A percentile compares a stretch with the other conserved stretches of the same genome.
Conservation (phyloP, 768 basidiomycete species). For the Tricholoma terreum region DNA sequence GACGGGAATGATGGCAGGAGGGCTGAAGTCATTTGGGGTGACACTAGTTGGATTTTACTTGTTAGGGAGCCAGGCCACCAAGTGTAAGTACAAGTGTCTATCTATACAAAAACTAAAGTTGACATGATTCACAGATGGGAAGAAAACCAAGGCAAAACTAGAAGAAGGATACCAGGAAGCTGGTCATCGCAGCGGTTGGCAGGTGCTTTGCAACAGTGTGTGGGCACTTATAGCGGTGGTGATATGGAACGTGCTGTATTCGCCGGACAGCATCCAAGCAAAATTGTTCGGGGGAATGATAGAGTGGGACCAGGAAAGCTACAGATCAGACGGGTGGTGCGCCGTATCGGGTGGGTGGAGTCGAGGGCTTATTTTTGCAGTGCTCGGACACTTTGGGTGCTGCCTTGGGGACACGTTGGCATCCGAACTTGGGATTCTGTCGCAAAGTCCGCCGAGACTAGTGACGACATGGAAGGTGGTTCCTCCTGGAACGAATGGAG, state of each 20-base stretch:
- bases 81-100: constrained; percentile 43
- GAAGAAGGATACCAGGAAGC: constrained; percentile 74
- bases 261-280: constrained; percentile 39
- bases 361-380: constrained; percentile 57
- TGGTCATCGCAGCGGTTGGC: constrained; percentile 75
- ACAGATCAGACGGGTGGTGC: constrained; percentile 55
- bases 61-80: constrained; percentile 79
- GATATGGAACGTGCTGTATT: constrained; percentile 63
- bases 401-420: constrained; percentile 91
- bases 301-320: constrained; percentile 26
- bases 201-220: constrained; percentile 81
- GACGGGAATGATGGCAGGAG: constrained; percentile 67
- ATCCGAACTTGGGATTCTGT: constrained; percentile 89
- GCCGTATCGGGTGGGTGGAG: constrained; percentile 57
- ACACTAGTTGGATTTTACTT: constrained; percentile 78
- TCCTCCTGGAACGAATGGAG: constrained; percentile 92
- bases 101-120: background rate
- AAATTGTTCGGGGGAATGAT: constrained; percentile 20
- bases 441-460: constrained; percentile 61
- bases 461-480: constrained; percentile 75
- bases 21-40: constrained; percentile 59
- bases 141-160: constrained; percentile 65
- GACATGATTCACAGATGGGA: constrained; percentile 52
- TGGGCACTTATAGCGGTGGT: constrained; percentile 57
- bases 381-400: constrained; percentile 84